Evolutionary conservation across 2,329 filamentous ascomycete genomes (phyloP), one percentile per base, ranked within the genome.

Genomic region (Didymella pomorum): DNA sequence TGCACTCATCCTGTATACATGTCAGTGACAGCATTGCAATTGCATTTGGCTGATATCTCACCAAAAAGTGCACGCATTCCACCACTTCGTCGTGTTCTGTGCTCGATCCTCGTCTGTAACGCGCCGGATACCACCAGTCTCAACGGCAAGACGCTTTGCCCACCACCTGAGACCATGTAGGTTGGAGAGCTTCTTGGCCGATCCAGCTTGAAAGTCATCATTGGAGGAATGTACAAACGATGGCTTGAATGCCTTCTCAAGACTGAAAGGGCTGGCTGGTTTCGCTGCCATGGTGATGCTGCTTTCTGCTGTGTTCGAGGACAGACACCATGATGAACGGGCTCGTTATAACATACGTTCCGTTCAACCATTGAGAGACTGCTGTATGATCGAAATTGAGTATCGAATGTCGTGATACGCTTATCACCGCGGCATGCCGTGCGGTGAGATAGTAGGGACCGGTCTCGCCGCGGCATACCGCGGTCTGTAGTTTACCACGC

Each of bases 41-140:
- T 20, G 37, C 2, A 8, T 2, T 21, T 12, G 20, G 10, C 11
- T 11, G 33, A 5, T 3, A 4, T 42, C 62, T 56, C 52, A 67
- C 67, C 67, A 70, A 39, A 70, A 70, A 6, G 67, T 70, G 42
- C 66, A 68, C 10, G 67, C 66, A 52, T 69, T 66, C 67, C 67
- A 70, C n/a, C 64, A 60, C 31, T 70, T 69, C 2, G 64, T 63
- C 6, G 66, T 57, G 41, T 66, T 66, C 25, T 65, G 45, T 26
- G 49, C 61, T 29, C 66, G 48, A n/a, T 67, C 31, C 60, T 43
- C 64, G 48, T 70, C 66, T 12, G 66, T 69, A 18, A 70, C 60
- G 21, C 67, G 56, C 46, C 68, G 47, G 26, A 70, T 70, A 9
- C 67, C 66, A 47, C 63, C 60, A 28, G 65, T 68, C 31, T 67